These are phyloP conservation scores for Arthroderma sp. DNA, from an alignment of 2,329 filamentous ascomycete genomes.

Conservation along the genomic window DNA sequence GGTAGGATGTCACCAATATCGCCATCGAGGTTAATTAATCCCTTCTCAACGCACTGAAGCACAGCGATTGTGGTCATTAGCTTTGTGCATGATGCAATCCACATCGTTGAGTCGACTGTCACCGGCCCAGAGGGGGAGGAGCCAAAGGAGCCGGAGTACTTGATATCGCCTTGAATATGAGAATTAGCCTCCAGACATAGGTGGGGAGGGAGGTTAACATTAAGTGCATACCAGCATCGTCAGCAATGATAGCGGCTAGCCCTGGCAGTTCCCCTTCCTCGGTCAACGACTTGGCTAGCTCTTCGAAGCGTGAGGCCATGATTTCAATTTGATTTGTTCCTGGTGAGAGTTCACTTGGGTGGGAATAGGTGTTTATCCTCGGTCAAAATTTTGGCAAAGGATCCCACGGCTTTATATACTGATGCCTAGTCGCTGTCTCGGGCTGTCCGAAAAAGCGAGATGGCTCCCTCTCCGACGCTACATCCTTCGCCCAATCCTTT, in stretches of 20 bases:
- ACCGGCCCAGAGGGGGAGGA: background rate
- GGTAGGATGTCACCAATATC: constrained; percentile 7
- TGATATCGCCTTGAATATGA: background rate
- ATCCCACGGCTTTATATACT: too few species aligned
- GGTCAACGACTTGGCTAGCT: background rate
- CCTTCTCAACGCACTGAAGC: constrained; percentile 7
- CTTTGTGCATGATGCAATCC: constrained; percentile 13
- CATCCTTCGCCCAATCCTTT: too few species aligned
- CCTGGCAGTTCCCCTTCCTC: background rate
- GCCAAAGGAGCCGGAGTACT: background rate
- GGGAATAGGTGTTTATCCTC: too few species aligned
- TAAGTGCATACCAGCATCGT: background rate
- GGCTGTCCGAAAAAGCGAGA: too few species aligned
- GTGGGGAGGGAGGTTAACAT: background rate
- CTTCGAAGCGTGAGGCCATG: background rate
- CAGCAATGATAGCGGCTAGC: background rate
- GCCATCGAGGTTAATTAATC: constrained; percentile 8
- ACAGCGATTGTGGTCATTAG: constrained; percentile 6
- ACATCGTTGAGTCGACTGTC: constrained; percentile 8
- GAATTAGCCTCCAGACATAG: background rate
- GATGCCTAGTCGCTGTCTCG: too few species aligned
- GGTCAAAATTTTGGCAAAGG: too few species aligned
- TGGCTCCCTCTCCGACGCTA: too few species aligned
- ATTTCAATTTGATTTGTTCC: background rate
- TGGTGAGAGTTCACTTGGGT: too few species aligned